phyloP scores from a whole-genome alignment of 768 basidiomycete genomes.

The Podaxis sp. region DNA sequence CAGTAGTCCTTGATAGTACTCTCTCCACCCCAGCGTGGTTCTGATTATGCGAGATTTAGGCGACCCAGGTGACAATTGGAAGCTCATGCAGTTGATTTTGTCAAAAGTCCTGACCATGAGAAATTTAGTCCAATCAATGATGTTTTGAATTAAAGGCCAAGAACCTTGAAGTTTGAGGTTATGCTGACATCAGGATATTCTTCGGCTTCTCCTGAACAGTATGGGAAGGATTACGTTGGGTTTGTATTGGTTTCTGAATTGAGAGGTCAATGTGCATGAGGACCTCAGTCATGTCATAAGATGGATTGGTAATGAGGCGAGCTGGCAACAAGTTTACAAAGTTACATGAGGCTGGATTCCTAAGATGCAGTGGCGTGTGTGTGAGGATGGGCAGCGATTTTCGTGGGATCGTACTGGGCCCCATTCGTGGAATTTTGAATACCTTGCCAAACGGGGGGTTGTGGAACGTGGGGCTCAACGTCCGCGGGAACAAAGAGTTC shows the following conservation, averaged over 20 bases:
- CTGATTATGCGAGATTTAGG: slow-evolving; percentile 7
- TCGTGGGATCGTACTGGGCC: not conserved
- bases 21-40: not conserved
- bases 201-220: not conserved
- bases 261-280: not conserved
- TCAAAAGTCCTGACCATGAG: not conserved
- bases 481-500: slow-evolving; percentile 77
- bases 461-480: slow-evolving; percentile 23
- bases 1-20: not conserved
- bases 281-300: not conserved
- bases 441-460: not conserved
- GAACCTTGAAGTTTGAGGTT: not conserved
- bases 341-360: slow-evolving; percentile 2
- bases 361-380: not conserved
- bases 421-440: slow-evolving; percentile 8
- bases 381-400: not conserved
- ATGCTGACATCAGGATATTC: not conserved
- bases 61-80: not conserved
- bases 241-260: not conserved
- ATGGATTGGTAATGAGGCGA: not conserved
- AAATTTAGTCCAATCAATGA: slow-evolving; percentile 1
- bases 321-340: not conserved
- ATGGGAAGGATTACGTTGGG: not conserved
- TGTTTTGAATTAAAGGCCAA: not conserved
- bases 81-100: not conserved